These are phyloP conservation scores for Trametes elegans DNA, from an alignment of 768 basidiomycete genomes.

Conservation along the genomic window DNA sequence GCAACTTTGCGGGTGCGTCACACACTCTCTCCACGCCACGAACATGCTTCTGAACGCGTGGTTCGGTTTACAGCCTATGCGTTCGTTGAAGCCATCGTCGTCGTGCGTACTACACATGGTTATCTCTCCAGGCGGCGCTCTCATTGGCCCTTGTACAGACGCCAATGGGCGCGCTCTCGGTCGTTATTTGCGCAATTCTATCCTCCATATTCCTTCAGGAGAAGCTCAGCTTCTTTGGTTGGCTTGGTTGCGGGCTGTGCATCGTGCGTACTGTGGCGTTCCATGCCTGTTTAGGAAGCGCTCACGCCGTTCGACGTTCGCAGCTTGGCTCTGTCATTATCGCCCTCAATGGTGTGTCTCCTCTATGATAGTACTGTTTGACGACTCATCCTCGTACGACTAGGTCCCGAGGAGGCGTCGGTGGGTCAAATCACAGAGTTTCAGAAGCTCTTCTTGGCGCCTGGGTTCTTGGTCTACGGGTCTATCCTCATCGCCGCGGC, in stretches of 20 bases:
- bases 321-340: conserved; percentile 87
- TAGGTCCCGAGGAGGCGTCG: conserved; percentile 68
- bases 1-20: conserved; percentile 77
- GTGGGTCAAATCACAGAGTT: conserved; percentile 72
- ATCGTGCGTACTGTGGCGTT: conserved; percentile 59
- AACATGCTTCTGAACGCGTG: conserved; percentile 9
- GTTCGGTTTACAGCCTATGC: conserved; percentile 84
- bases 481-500: conserved; percentile 62
- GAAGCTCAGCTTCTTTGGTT: conserved; percentile 92
- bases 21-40: neutral
- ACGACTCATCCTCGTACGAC: neutral
- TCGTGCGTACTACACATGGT: conserved; percentile 48
- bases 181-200: conserved; percentile 91
- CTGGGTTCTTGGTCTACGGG: conserved; percentile 75
- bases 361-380: conserved; percentile 6
- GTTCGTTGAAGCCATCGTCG: conserved; percentile 89
- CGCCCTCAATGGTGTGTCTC: conserved; percentile 70
- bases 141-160: conserved; percentile 47
- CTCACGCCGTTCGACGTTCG: too few relatives aligned
- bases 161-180: conserved; percentile 93
- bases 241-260: conserved; percentile 91
- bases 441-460: conserved; percentile 74
- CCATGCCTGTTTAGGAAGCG: neutral
- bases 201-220: conserved; percentile 94
- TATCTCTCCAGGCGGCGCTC: conserved; percentile 1